Evolutionary conservation across 139 green algal species (phyloP).

Genomic region (Tetraselmis chui): DNA sequence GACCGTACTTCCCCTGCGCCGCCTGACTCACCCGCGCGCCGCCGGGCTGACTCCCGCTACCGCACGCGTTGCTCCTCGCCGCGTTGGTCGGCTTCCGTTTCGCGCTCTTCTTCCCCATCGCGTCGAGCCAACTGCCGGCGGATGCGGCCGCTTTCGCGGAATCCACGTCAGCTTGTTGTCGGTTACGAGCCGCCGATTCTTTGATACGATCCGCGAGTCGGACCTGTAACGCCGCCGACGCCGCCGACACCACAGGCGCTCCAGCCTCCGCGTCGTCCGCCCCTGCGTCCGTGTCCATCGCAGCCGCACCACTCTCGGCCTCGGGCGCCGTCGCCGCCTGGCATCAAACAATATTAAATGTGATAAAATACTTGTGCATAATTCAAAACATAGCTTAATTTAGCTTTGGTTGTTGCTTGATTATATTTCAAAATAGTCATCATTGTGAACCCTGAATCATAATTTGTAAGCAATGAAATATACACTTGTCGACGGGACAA

Average conservation of each 20-base stretch:
- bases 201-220: neutral
- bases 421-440: too few relatives aligned
- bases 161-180: neutral
- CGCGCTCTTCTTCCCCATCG: constrained; percentile 12
- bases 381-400: too few relatives aligned
- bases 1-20: constrained; percentile 17
- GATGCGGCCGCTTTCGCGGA: neutral
- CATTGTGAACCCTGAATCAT: too few relatives aligned
- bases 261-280: too few relatives aligned
- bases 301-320: neutral
- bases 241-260: too few relatives aligned
- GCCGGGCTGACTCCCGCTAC: neutral
- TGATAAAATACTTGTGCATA: too few relatives aligned
- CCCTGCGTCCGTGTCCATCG: too few relatives aligned
- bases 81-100: constrained; percentile 10
- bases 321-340: neutral
- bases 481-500: too few relatives aligned
- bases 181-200: neutral
- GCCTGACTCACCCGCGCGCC: neutral
- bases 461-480: too few relatives aligned
- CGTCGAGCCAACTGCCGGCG: constrained; percentile 13
- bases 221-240: neutral
- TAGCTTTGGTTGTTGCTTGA: too few relatives aligned
- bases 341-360: too few relatives aligned
- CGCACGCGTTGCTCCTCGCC: neutral